These are phyloP conservation scores for Xylaria sp. DNA, from an alignment of 2,329 filamentous ascomycete genomes.

Conservation along the genomic window DNA sequence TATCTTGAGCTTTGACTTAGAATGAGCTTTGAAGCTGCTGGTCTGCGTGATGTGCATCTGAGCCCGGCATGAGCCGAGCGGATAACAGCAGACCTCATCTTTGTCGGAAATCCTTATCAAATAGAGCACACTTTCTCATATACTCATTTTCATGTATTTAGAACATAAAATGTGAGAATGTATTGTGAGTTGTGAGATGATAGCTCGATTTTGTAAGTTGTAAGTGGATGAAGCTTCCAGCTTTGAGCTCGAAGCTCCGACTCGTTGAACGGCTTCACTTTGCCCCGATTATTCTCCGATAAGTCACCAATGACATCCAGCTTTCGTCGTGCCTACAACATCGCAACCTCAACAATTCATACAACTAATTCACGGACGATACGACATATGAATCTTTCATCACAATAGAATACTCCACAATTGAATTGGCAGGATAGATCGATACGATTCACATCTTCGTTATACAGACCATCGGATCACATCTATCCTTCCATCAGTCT, in stretches of 20 bases:
- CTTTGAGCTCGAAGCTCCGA: not conserved
- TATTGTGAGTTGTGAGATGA: not conserved
- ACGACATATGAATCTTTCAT: not conserved
- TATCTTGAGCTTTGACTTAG: conserved; percentile 19
- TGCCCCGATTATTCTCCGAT: conserved; percentile 26
- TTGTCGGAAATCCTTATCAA: not conserved
- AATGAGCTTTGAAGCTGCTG: conserved; percentile 13
- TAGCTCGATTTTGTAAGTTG: not conserved
- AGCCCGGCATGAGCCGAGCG: conserved; percentile 25
- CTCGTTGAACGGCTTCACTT: conserved; percentile 21
- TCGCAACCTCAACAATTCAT: not conserved
- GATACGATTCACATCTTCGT: not conserved
- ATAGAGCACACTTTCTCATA: not conserved
- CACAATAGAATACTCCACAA: not conserved
- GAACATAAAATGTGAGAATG: not conserved
- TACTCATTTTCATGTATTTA: not conserved
- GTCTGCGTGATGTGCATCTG: conserved; percentile 17
- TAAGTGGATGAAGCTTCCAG: conserved; percentile 1
- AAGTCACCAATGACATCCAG: not conserved
- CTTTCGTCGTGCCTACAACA: not conserved
- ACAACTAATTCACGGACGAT: not conserved
- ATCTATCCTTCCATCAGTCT: not conserved
- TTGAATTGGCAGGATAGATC: not conserved
- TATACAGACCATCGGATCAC: too few relatives aligned
- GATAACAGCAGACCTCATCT: conserved; percentile 27